Evolutionary conservation across 177 flowering plant genomes (phyloP).

Genomic region (Vitis hybrid): DNA sequence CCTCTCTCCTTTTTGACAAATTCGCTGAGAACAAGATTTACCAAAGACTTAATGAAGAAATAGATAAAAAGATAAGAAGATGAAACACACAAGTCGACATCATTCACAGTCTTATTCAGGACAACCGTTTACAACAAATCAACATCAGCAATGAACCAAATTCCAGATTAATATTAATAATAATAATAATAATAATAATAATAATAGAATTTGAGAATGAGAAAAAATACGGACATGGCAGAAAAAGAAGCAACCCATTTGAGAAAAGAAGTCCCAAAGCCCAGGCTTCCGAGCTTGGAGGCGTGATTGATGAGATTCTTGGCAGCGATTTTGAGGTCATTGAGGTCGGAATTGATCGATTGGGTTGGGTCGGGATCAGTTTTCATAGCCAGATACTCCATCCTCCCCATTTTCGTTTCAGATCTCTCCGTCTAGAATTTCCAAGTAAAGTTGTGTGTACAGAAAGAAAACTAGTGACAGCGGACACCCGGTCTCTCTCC

Average conservation of each 20-base stretch:
- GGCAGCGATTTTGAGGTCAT: conserved; percentile 52
- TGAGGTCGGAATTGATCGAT: conserved; percentile 37
- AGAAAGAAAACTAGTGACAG: neutral
- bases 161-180: no score
- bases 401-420: conserved; percentile 23
- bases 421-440: neutral
- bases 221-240: conserved; percentile 44
- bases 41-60: no score
- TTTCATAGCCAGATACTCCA: conserved; percentile 43
- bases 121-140: no score
- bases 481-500: no score
- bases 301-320: conserved; percentile 46
- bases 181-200: no score
- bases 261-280: conserved; percentile 54
- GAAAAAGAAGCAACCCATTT: conserved; percentile 64
- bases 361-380: conserved; percentile 31
- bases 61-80: no score
- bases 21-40: no score
- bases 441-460: neutral
- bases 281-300: conserved; percentile 41
- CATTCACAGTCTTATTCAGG: no score
- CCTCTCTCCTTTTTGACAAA: no score
- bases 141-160: no score
- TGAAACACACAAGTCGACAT: no score
- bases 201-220: neutral